Evolutionary conservation across 345 rosid species (phyloP), one percentile per base, ranked within the genome.

Genomic region (Nephelium lappaceum): DNA sequence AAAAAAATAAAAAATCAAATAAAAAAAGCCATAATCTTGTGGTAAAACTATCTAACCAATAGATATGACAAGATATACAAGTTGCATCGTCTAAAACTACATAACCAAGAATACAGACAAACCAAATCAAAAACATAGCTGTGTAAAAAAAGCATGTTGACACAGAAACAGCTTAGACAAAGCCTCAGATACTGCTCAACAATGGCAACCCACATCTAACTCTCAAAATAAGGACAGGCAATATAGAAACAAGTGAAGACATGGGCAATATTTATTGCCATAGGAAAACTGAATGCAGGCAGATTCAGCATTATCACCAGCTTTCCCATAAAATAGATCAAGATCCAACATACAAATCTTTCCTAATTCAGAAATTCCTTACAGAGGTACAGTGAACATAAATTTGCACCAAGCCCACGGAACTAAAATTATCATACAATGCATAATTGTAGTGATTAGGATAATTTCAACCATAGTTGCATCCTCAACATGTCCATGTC

Each of bases 171-270:
- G 57, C 49, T 36, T 12, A 36, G 5, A 36, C 5, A 19, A 49
- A 36, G 64, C 72, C 15, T 23, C 6, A 51, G n/a, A 19, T 24
- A 49, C 38, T n/a, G 21, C 6, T 74, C 24, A 19, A 27, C 18
- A 6, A 64, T 10, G 14, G 42, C 19, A 75, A 75, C 19, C 60
- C 45, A n/a, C 62, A 19, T 38, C 12, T 21, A 73, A 57, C 21
- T 39, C 51, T 72, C 53, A 12, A 11, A 16, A 66, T 42, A 1
- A 10, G 5, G 63, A 61, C 63, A 53, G 25, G 45, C n/a, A 57
- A n/a, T 72, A 72, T n/a, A 11, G 24, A 21, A 55, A 15, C 58
- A 55, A 72, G 27, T 27, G 63, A 65, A 65, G 67, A 65, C 16
- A 0, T 38, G 27, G 31, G 57, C 21, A 69, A 11, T 43, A 45